Conservation (phyloP, 345 rosid genomes). For the Eucalyptus curtisii region DNA sequence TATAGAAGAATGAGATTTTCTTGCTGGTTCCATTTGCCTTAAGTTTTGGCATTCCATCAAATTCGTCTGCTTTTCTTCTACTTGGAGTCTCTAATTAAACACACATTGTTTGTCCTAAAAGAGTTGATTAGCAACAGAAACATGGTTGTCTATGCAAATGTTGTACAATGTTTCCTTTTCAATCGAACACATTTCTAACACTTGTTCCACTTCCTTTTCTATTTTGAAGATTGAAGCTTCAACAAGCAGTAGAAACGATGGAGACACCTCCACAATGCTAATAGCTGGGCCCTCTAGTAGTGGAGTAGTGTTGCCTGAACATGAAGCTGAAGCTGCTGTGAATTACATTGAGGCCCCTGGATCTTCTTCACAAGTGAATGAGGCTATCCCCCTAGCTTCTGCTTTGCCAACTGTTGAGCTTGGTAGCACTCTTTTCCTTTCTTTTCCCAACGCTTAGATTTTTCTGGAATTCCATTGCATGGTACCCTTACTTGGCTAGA, state of each 20-base stretch:
- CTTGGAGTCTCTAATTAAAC: neutral
- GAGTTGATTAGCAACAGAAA: neutral
- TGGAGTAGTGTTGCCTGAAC: neutral
- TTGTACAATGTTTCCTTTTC: neutral
- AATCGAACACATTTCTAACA: neutral
- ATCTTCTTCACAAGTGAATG: neutral
- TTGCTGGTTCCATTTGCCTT: neutral
- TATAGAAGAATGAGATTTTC: neutral
- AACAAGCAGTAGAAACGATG: neutral
- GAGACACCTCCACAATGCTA: neutral
- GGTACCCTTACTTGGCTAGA: neutral
- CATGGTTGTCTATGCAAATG: neutral
- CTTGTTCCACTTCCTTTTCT: neutral
- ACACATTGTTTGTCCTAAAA: neutral
- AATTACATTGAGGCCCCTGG: neutral
- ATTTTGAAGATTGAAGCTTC: neutral
- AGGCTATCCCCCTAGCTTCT: neutral
- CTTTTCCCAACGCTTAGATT: neutral
- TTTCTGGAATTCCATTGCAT: neutral
- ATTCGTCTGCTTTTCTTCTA: neutral
- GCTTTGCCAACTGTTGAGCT: neutral
- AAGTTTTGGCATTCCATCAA: neutral
- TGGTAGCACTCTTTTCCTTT: neutral
- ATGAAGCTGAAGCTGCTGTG: neutral
- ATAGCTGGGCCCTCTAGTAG: neutral